Percentiles rank a stretch among this genome's conserved stretches.
phyloP scores from a whole-genome alignment of 208 protist genomes.

The Trypanosoma grayi region DNA sequence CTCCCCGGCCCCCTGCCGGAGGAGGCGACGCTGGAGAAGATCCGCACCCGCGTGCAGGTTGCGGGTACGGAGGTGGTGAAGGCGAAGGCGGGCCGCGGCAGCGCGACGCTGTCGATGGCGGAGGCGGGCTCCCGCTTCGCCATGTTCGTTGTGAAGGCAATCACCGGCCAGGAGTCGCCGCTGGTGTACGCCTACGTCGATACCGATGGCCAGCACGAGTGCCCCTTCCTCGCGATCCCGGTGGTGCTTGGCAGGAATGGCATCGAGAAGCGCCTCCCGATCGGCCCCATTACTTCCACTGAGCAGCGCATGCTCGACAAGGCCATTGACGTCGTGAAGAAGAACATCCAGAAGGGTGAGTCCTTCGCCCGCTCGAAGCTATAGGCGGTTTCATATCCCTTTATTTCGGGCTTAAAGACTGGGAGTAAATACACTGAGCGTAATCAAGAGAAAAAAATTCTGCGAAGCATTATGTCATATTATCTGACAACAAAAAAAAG shows the following conservation, averaged over 20 bases:
- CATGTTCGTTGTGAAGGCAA: constrained; percentile 62
- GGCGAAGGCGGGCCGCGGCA: constrained; percentile 95
- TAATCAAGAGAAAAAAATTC: neutral
- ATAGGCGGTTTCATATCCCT: constrained; percentile 23
- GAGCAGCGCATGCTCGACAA: constrained; percentile 38
- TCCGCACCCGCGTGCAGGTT: constrained; percentile 91
- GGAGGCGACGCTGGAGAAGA: constrained; percentile 50
- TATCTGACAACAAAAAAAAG: neutral
- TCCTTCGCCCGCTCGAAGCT: constrained; percentile 77
- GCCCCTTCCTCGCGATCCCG: constrained; percentile 71
- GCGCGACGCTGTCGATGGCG: constrained; percentile 97
- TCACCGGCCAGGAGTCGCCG: constrained; percentile 61
- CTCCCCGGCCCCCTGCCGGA: constrained; percentile 56
- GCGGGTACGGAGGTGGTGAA: constrained; percentile 96
- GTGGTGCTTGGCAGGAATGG: constrained; percentile 72
- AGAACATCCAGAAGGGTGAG: constrained; percentile 77
- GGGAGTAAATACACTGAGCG: neutral
- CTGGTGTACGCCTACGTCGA: constrained; percentile 82
- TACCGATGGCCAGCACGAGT: constrained; percentile 67
- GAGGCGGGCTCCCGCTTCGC: constrained; percentile 84
- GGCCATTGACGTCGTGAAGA: constrained; percentile 47
- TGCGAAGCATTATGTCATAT: neutral
- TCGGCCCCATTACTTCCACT: constrained; percentile 44
- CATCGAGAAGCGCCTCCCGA: constrained; percentile 74
- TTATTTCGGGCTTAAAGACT: neutral